These are phyloP conservation scores for Fusarium chuoi DNA, from an alignment of 2,329 filamentous ascomycete species.

Conservation along the genomic window DNA sequence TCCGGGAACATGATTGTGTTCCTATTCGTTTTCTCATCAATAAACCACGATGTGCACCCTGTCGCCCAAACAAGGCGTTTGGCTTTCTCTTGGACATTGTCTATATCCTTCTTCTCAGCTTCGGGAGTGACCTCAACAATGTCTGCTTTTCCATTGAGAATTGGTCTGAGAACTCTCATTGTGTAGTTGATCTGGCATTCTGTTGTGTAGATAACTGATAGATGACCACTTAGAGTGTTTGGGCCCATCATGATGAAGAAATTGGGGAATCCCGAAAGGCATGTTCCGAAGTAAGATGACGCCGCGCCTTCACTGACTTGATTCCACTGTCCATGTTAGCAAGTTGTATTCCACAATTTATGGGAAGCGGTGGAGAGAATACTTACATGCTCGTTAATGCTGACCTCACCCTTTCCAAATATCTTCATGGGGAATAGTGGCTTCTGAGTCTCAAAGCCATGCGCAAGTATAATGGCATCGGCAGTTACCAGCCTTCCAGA, in stretches of 20 bases:
- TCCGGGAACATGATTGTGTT: conserved; percentile 65
- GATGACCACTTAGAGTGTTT: conserved; percentile 56
- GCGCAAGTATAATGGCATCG: conserved; percentile 57
- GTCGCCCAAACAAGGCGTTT: conserved; percentile 59
- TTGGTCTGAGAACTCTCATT: conserved; percentile 49
- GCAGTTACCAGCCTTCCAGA: conserved; percentile 37
- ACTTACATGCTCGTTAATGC: conserved; percentile 54
- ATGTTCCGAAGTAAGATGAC: conserved; percentile 61
- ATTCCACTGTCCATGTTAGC: conserved; percentile 42
- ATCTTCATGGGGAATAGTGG: conserved; percentile 60
- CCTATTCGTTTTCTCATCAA: conserved; percentile 56
- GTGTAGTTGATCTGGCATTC: conserved; percentile 63
- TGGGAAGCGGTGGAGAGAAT: rapidly evolving
- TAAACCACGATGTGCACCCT: conserved; percentile 63
- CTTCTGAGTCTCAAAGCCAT: conserved; percentile 59
- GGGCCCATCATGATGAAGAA: conserved; percentile 51
- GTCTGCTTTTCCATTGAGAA: conserved; percentile 44
- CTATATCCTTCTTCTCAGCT: conserved; percentile 39
- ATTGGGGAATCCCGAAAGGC: conserved; percentile 58
- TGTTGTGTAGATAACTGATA: conserved; percentile 60
- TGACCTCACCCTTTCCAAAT: conserved; percentile 52
- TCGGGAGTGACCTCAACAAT: conserved; percentile 47
- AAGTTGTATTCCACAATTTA: conserved; percentile 8
- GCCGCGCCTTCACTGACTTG: conserved; percentile 37
- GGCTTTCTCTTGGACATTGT: conserved; percentile 53